These are phyloP conservation scores for Termitomyces sp. DNA, from an alignment of 768 basidiomycete species.

Conservation along the genomic window DNA sequence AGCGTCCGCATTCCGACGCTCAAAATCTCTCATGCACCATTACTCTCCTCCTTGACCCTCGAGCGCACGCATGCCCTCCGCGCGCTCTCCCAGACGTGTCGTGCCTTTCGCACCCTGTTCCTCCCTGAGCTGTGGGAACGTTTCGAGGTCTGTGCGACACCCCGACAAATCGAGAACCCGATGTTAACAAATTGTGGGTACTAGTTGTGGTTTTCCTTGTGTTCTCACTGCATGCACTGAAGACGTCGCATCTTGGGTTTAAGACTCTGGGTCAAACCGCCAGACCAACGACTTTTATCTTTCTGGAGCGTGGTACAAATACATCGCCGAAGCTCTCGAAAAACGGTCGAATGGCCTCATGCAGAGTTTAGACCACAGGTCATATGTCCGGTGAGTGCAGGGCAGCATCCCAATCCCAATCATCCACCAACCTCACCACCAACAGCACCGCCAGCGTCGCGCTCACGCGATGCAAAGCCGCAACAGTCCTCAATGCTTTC, in stretches of 20 bases:
- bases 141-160: slow-evolving; percentile 23
- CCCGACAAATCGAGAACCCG: background rate
- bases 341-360: slow-evolving; percentile 19
- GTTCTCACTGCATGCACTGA: background rate
- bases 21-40: slow-evolving; percentile 1
- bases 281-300: background rate
- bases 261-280: background rate
- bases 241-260: background rate
- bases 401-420: background rate
- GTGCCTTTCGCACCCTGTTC: slow-evolving; percentile 21
- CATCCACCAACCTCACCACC: no score
- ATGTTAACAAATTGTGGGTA: background rate
- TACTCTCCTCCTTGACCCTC: slow-evolving; percentile 17
- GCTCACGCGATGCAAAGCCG: slow-evolving; percentile 21
- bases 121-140: slow-evolving; percentile 26
- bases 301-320: slow-evolving; percentile 20
- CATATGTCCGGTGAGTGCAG: slow-evolving; percentile 20
- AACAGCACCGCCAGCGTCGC: slow-evolving; percentile 21
- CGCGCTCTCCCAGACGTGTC: slow-evolving; percentile 30
- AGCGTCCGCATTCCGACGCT: slow-evolving; percentile 17
- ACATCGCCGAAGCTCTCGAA: slow-evolving; percentile 19
- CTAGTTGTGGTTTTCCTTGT: background rate
- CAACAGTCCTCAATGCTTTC: slow-evolving; percentile 21
- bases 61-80: slow-evolving; percentile 24
- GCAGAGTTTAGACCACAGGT: slow-evolving; percentile 17